Evolutionary conservation across 1,284 basidiomycete genomes (phyloP).

Genomic region (Fomitopsis palustris): DNA sequence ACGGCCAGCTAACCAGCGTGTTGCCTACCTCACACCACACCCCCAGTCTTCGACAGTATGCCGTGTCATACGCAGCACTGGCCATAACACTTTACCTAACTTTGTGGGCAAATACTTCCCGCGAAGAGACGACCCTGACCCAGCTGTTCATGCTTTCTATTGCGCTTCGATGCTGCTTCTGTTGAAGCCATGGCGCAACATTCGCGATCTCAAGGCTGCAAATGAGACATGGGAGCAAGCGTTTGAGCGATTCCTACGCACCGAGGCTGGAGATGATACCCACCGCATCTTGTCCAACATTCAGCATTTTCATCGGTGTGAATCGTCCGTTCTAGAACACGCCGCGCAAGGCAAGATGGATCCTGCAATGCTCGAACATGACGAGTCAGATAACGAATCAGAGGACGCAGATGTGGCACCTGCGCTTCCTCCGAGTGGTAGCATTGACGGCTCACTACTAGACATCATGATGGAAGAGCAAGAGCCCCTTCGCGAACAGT

Average conservation of each 20-base stretch:
- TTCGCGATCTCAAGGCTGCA: conserved; percentile 25
- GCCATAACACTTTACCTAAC: conserved; percentile 5
- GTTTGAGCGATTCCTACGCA: neutral
- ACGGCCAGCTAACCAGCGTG: conserved; percentile 5
- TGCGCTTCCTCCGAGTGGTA: no score
- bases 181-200: conserved; percentile 34
- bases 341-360: no score
- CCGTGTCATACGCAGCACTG: conserved; percentile 18
- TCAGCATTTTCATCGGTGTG: conserved; percentile 33
- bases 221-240: conserved; percentile 19
- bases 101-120: conserved; percentile 32
- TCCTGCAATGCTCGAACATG: no score
- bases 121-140: conserved; percentile 19
- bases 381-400: no score
- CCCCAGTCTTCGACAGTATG: conserved; percentile 11
- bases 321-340: neutral
- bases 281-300: conserved; percentile 23
- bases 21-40: conserved; percentile 11
- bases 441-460: no score
- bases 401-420: no score
- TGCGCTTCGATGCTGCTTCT: conserved; percentile 34
- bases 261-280: no score
- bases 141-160: conserved; percentile 20
- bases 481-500: no score
- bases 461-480: no score